These are phyloP conservation scores for Protoeuglena noctilucae DNA, from an alignment of 139 green algal species.

Conservation along the genomic window DNA sequence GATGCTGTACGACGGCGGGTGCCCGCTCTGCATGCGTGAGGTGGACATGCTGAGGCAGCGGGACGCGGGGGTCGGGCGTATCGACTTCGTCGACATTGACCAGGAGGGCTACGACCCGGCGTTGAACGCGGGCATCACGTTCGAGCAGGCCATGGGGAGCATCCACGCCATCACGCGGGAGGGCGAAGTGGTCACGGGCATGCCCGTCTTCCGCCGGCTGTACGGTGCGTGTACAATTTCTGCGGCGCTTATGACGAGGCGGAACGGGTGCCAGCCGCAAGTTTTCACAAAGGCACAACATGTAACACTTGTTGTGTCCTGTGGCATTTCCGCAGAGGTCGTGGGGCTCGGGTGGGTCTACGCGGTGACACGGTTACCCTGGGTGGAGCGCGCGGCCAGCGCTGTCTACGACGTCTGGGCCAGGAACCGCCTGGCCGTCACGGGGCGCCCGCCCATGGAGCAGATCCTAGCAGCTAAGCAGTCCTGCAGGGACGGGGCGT, in stretches of 20 bases:
- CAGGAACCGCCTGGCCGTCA: conserved; percentile 48
- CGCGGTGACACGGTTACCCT: conserved; percentile 44
- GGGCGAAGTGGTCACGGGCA: conserved; percentile 49
- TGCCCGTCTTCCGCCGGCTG: conserved; percentile 59
- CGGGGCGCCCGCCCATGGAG: conserved; percentile 32
- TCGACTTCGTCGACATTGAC: conserved; percentile 86
- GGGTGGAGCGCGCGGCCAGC: conserved; percentile 32
- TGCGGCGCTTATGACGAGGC: too few relatives aligned
- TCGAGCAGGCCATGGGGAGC: conserved; percentile 57
- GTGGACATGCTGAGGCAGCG: conserved; percentile 69
- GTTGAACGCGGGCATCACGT: conserved; percentile 60
- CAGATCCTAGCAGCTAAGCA: conserved; percentile 23
- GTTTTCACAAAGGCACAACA: too few relatives aligned
- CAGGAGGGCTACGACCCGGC: conserved; percentile 34
- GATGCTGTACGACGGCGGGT: conserved; percentile 59
- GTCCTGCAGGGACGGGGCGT: conserved; percentile 9
- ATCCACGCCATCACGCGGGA: conserved; percentile 79
- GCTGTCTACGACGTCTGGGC: conserved; percentile 77
- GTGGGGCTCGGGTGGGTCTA: conserved; percentile 91
- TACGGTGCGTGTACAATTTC: too few relatives aligned
- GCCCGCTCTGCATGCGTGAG: conserved; percentile 81
- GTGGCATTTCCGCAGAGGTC: too few relatives aligned
- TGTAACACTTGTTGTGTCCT: too few relatives aligned
- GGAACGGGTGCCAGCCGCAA: too few relatives aligned
- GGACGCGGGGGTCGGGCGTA: conserved; percentile 38